Base-by-base conservation (phyloP, 768 basidiomycete genomes). In the Tylopilus felleus region DNA sequence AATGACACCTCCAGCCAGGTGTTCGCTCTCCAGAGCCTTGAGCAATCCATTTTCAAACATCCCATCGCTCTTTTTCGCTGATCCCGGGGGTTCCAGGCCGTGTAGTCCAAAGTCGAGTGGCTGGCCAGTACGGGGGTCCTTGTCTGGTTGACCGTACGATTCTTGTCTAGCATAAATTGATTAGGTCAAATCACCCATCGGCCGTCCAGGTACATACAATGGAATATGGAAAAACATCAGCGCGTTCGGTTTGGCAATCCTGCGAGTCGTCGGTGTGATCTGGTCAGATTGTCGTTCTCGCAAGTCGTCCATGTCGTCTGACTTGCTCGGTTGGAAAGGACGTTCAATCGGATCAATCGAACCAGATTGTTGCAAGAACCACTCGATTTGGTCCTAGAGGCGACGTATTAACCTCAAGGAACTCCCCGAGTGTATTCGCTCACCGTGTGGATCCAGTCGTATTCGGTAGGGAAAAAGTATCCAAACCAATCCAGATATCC, bases 161-260 rank as follows among this genome's bases (percentile, higher is more conserved):
- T 95, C 92, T 47, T 81, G 84, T 29, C 90, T 92, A 59, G 14
- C 39, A 31, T 8, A 49, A 23, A 17, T 16, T 21, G 17, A 41
- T 46, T 2, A 55, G 36, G 23, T n/a, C 17, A 16, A 13, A 8
- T 43, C 41, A 14, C 10, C 7, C 25, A 8, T 6, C 4, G 5
- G 36, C 8, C 3, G 10, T 21, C 23, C 6, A 5, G 13, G 17
- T 4, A 75, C 86, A 21, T 65, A 91, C 87, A 98, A 65, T 48
- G 96, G 96, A 44, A 99, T 98, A 61, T 98, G 96, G 84, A 97
- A 98, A 74, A 96, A 97, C 88, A 93, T 90, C 60, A 98, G 70
- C 0, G 93, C 96, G 63, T 98, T 98, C 1, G 96, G 96, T 70
- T 97, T 98, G 5, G 90, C 91, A 3, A 94, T 76, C 51, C 75